Conservation (phyloP, 805 yeast species). For the Scheffersomyces amazonensis region DNA sequence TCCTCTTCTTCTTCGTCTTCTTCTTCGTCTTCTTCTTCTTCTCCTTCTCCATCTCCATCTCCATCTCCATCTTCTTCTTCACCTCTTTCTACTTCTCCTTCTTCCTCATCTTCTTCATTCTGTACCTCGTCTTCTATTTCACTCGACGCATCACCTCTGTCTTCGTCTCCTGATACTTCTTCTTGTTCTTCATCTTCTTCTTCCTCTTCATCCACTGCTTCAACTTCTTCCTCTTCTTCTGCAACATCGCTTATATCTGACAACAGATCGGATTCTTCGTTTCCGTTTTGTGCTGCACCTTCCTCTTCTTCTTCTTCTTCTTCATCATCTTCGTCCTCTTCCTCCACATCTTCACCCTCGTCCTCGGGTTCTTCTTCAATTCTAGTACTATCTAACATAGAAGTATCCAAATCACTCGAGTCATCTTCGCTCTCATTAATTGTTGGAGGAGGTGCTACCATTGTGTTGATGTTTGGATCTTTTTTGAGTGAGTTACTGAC, state of each 20-base stretch:
- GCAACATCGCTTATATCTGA: conserved; percentile 4
- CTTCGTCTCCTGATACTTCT: conserved; percentile 10
- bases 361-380: conserved; percentile 7
- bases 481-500: too few relatives aligned
- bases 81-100: conserved; percentile 11
- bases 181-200: conserved; percentile 16
- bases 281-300: conserved; percentile 6
- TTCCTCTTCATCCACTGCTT: conserved; percentile 10
- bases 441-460: not conserved
- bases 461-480: too few relatives aligned
- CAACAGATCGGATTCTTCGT: not conserved
- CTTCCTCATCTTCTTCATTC: conserved; percentile 2
- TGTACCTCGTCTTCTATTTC: conserved; percentile 5
- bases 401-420: conserved; percentile 3
- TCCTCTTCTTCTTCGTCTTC: conserved; percentile 17
- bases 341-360: conserved; percentile 1
- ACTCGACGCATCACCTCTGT: conserved; percentile 10
- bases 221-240: conserved; percentile 6
- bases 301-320: conserved; percentile 8
- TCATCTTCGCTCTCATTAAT: conserved; percentile 6
- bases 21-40: conserved; percentile 16
- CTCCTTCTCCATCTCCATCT: conserved; percentile 20
- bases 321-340: conserved; percentile 6
- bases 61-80: conserved; percentile 17
- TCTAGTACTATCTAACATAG: conserved; percentile 1